phyloP scores from a whole-genome alignment of 2,329 filamentous ascomycete genomes.

The Basipetospora chlamydospora region DNA sequence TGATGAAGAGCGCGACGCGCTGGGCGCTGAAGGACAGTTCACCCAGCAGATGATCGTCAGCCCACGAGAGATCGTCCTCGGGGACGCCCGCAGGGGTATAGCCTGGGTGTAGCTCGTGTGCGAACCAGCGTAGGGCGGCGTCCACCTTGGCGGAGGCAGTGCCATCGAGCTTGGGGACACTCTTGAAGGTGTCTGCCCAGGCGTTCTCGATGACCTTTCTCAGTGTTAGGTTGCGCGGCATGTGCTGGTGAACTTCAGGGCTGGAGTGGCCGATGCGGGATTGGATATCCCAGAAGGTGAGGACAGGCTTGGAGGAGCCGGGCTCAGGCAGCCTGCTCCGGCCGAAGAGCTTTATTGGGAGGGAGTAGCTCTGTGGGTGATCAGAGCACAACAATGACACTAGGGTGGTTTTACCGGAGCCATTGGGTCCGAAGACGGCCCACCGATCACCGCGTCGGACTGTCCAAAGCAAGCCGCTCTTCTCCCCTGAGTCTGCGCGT shows the following conservation, averaged over 20 bases:
- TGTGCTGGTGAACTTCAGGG: constrained; percentile 86
- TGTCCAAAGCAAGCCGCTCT: constrained; percentile 64
- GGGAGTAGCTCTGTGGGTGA: constrained; percentile 84
- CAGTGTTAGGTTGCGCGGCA: constrained; percentile 63
- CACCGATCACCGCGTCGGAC: constrained; percentile 74
- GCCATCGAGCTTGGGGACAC: constrained; percentile 48
- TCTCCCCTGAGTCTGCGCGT: constrained; percentile 29
- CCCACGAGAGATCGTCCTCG: constrained; percentile 35
- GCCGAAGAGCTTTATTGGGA: constrained; percentile 77
- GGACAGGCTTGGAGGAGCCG: constrained; percentile 49
- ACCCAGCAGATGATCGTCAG: constrained; percentile 53
- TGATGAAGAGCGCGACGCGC: constrained; percentile 70
- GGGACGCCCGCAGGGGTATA: constrained; percentile 12
- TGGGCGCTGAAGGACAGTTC: constrained; percentile 69
- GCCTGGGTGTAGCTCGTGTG: constrained; percentile 55
- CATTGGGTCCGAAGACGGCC: constrained; percentile 89
- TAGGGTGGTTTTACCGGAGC: constrained; percentile 89
- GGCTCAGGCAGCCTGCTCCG: constrained; percentile 62
- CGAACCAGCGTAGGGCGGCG: constrained; percentile 62
- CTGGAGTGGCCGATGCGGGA: constrained; percentile 81
- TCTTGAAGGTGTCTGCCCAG: constrained; percentile 77
- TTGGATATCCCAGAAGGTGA: constrained; percentile 90
- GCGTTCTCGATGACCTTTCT: constrained; percentile 68
- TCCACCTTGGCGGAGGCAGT: constrained; percentile 47
- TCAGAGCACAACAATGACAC: constrained; percentile 88